These are phyloP conservation scores for Hsuehochloa calcarea DNA, from an alignment of 176 grass and related monocot species.

Conservation along the genomic window DNA sequence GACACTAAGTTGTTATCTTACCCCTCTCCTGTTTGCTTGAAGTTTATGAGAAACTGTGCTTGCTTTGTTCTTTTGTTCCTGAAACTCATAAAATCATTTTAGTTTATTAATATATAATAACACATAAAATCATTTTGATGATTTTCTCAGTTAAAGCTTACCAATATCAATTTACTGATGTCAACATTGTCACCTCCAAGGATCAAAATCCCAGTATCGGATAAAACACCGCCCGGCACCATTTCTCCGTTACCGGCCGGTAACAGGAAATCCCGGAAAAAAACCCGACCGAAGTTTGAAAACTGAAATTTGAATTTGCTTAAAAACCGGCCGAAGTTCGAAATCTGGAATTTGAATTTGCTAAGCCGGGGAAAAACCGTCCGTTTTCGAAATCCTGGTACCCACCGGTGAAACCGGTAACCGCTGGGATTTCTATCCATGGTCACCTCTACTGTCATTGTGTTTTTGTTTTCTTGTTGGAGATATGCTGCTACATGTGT, in stretches of 20 bases:
- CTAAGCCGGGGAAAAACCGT: too few relatives aligned
- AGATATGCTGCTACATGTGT: background rate
- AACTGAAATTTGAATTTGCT: too few relatives aligned
- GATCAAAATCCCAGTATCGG: too few relatives aligned
- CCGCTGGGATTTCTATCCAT: too few relatives aligned
- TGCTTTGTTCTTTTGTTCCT: background rate
- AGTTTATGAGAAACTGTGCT: background rate
- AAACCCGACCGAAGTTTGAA: too few relatives aligned
- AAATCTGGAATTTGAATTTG: too few relatives aligned
- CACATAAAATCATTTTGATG: background rate
- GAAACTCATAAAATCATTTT: background rate
- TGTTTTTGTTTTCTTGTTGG: background rate
- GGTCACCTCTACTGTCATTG: background rate
- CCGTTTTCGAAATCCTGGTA: too few relatives aligned
- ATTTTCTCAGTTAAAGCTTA: constrained; percentile 1
- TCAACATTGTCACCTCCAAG: background rate
- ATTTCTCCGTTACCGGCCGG: too few relatives aligned
- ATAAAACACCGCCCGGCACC: too few relatives aligned
- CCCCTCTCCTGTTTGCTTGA: background rate
- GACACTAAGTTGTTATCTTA: background rate
- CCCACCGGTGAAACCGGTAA: too few relatives aligned
- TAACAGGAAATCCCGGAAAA: too few relatives aligned
- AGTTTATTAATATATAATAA: background rate
- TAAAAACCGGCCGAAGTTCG: too few relatives aligned
- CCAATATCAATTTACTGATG: background rate